A percentile compares a stretch with the other conserved stretches of the same genome.
phyloP scores from a whole-genome alignment of 1,284 basidiomycete genomes.

The Flammula alnicola region DNA sequence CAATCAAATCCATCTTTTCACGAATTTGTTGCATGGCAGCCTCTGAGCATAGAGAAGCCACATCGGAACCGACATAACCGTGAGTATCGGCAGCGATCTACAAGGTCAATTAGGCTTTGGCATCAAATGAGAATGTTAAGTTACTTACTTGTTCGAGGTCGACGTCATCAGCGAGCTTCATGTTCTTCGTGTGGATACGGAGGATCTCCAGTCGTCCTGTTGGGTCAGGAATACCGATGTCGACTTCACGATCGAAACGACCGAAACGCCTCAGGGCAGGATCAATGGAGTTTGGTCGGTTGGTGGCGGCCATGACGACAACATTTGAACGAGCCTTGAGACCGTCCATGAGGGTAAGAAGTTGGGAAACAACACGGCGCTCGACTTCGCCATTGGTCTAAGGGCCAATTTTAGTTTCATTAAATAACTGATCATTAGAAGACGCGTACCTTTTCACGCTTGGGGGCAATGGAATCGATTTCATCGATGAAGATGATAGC shows the following conservation, averaged over 20 bases:
- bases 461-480: constrained; percentile 98
- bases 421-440: not conserved
- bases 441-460: constrained; percentile 89
- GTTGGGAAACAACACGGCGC: constrained; percentile 97
- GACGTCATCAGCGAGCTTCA: constrained; percentile 98
- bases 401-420: constrained; percentile 15
- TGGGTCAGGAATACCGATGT: constrained; percentile 98
- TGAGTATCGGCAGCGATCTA: constrained; percentile 98
- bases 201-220: constrained; percentile 98
- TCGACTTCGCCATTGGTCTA: constrained; percentile 99
- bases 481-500: constrained; percentile 99
- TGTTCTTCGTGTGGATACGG: constrained; percentile 99
- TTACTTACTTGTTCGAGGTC: constrained; percentile 87
- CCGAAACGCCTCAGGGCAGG: constrained; percentile 98
- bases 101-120: constrained; percentile 7
- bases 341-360: constrained; percentile 98
- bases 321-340: constrained; percentile 98
- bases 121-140: not conserved
- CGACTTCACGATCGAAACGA: constrained; percentile 98
- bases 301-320: constrained; percentile 99
- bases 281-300: constrained; percentile 98
- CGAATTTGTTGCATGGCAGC: constrained; percentile 99
- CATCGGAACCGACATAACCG: constrained; percentile 98
- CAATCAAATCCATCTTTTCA: constrained; percentile 97
- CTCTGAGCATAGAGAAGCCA: constrained; percentile 96